Evolutionary conservation across 139 green algal genomes (phyloP), one percentile per base, ranked within the genome.

Genomic region (Coelastrella sp.): DNA sequence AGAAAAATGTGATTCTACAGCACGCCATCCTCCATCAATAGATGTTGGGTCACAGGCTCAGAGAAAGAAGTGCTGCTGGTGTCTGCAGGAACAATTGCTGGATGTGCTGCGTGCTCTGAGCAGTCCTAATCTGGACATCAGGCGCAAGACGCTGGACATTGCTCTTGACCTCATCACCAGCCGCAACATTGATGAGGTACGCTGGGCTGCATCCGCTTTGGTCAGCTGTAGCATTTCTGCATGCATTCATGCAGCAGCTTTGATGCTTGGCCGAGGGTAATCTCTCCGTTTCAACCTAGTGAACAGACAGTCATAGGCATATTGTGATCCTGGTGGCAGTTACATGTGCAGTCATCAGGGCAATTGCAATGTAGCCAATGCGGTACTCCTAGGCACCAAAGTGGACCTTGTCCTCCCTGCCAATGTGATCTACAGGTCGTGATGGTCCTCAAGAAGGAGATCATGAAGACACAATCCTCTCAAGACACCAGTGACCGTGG

Each of bases 361-460:
- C 35, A 49, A 3, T 3, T 49, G 35, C 35, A 49, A 49, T 49
- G 35, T 49, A 49, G 35, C 35, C 35, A 49, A 5, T 49, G 35
- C 35, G 35, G 35, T 49, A 49, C 35, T 49, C 35, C 35, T 49
- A 3, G 35, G 35, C 35, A 5, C 35, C 35, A 49, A 49, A 49
- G 35, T 3, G 3, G 35, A 49, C 35, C 3, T 49, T 49, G 35
- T 49, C 35, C 35, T 49, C 35, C 35, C 3, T 49, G 35, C 35
- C 35, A 49, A 49, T 70, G 63, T 20, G 11, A 15, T 15, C 10
- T 27, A 9, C 91, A 96, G 93, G 97, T 98, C 12, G 97, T 99
- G 73, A 93, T 94, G 74, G 96, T 98, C 63, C 94, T 99, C 79
- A 99, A 99, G 94, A 99, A 99, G 93, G 98, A 99, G 92, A 93